phyloP scores from a whole-genome alignment of 371 early-diverging fungal species.

The Mucor ambiguus region DNA sequence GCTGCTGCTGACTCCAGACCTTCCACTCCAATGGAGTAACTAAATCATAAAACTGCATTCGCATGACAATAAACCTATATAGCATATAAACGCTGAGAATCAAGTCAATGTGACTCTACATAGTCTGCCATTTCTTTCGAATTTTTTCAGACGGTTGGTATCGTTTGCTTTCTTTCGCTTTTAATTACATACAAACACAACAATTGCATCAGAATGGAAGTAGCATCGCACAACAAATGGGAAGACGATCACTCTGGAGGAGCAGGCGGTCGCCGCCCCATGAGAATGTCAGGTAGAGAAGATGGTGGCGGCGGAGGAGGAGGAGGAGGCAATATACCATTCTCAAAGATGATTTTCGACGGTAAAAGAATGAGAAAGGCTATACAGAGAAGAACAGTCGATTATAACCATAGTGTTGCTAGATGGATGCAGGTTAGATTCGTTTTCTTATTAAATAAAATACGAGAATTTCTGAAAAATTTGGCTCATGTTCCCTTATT shows the following conservation, averaged over 20 bases:
- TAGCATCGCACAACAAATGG: conserved; percentile 19
- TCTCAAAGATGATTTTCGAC: conserved; percentile 67
- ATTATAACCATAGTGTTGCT: conserved; percentile 91
- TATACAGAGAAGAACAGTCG: conserved; percentile 93
- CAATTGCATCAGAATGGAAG: conserved; percentile 13
- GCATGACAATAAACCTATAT: background rate
- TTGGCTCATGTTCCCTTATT: conserved; percentile 14
- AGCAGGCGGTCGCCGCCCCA: conserved; percentile 14
- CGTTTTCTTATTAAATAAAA: conserved; percentile 5
- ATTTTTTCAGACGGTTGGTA: background rate
- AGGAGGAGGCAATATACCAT: conserved; percentile 36
- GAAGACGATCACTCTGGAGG: conserved; percentile 15
- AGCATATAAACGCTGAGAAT: background rate
- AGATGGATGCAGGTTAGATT: conserved; percentile 75
- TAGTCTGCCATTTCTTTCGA: background rate
- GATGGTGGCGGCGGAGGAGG: conserved; percentile 13
- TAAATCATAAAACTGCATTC: background rate
- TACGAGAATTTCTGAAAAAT: background rate
- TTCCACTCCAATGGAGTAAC: conserved; percentile 20
- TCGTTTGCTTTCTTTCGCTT: background rate
- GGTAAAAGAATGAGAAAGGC: conserved; percentile 96
- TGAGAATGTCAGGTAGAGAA: conserved; percentile 18
- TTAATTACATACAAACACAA: background rate
- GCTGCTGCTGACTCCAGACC: conserved; percentile 5
- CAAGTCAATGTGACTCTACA: background rate